Evolutionary conservation across 139 green algal genomes (phyloP).

Genomic region (Yamagishiella unicocca): DNA sequence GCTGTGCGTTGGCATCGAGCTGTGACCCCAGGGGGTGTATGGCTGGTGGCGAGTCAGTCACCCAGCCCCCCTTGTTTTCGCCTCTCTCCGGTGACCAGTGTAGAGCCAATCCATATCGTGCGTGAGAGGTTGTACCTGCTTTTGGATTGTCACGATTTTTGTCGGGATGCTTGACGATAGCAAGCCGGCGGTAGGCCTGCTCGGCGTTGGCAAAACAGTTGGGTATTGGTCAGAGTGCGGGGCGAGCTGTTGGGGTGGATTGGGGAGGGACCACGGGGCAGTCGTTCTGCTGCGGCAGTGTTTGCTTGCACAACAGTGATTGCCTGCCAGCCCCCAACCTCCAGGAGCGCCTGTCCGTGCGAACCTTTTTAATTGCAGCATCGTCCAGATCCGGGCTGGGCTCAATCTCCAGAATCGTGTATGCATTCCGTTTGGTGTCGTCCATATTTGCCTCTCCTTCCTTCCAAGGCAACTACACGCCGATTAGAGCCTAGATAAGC

Average conservation of each 20-base stretch:
- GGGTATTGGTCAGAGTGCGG: background rate
- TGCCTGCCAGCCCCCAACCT: background rate
- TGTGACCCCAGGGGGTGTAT: too few species aligned
- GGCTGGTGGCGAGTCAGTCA: too few species aligned
- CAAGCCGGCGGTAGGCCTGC: conserved; percentile 81
- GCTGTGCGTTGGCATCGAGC: too few species aligned
- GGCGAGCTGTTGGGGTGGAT: too few species aligned
- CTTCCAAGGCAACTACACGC: too few species aligned
- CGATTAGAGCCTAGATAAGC: too few species aligned
- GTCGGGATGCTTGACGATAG: conserved; percentile 87
- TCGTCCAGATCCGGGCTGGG: conserved; percentile 64
- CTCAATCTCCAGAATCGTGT: conserved; percentile 73
- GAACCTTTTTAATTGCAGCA: conserved; percentile 77
- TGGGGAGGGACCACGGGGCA: too few species aligned
- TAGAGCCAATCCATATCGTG: background rate
- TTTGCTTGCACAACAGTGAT: too few species aligned
- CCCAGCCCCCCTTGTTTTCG: too few species aligned
- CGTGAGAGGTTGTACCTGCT: too few species aligned
- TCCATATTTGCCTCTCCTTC: conserved; percentile 9
- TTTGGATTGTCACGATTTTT: conserved; percentile 80
- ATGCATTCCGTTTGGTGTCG: conserved; percentile 46
- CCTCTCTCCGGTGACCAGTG: too few species aligned
- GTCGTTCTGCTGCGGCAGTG: too few species aligned
- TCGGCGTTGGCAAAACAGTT: background rate
- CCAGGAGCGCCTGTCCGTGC: background rate